phyloP scores from a whole-genome alignment of 805 yeast genomes.

The Yamadazyma sp. region DNA sequence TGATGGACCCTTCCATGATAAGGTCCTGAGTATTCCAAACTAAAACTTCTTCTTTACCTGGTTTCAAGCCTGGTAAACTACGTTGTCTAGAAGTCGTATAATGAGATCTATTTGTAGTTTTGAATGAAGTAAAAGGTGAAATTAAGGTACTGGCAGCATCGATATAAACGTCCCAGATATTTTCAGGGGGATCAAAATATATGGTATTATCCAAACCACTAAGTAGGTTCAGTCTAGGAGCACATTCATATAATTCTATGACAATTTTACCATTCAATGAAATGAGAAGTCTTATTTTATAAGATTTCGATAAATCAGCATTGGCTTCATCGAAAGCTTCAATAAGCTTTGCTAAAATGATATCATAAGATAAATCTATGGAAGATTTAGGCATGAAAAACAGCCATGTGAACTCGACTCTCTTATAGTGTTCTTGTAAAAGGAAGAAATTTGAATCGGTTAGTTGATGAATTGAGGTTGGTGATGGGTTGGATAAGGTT shows the following conservation, averaged over 20 bases:
- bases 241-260: conserved; percentile 31
- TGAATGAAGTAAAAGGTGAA: conserved; percentile 78
- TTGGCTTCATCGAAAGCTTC: conserved; percentile 24
- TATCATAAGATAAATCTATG: conserved; percentile 37
- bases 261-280: conserved; percentile 25
- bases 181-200: conserved; percentile 1
- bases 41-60: conserved; percentile 65
- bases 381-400: conserved; percentile 40
- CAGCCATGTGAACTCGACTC: conserved; percentile 52
- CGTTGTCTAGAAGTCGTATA: conserved; percentile 63
- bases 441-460: conserved; percentile 50
- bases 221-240: conserved; percentile 24
- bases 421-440: conserved; percentile 57
- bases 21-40: conserved; percentile 53
- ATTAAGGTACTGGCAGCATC: conserved; percentile 51
- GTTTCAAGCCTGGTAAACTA: conserved; percentile 33
- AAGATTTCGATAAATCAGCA: conserved; percentile 18
- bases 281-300: conserved; percentile 32
- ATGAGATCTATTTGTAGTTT: conserved; percentile 70
- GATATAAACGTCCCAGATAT: conserved; percentile 58
- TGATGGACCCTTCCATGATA: conserved; percentile 77
- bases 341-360: conserved; percentile 34
- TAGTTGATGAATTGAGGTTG: conserved; percentile 23
- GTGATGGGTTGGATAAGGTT: conserved; percentile 28
- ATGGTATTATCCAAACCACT: conserved; percentile 21